Base-by-base conservation (phyloP, 306 rosid species). In the Vachellia pachyceras region DNA sequence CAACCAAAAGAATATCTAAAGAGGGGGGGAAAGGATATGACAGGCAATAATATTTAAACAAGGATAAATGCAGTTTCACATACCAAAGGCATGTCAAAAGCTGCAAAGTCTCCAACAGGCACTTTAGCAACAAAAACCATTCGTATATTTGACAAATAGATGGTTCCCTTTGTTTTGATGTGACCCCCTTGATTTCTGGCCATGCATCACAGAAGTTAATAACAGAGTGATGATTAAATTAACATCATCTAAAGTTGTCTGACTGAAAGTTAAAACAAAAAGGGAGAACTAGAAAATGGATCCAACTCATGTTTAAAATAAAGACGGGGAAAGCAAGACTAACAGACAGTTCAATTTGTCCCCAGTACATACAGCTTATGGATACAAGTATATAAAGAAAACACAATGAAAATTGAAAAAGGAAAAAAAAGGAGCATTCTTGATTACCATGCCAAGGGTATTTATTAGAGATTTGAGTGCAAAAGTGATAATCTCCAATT, bases 21-120 rank as follows among this genome's bases (percentile, higher is more conserved):
- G n/a, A n/a, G n/a, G 33, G 36, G 3, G 0, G 25, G 13, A 1
- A 12, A 35, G 6, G 72, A 65, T 12, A 64, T 55, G 50, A 69
- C 37, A 2, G 36, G 49, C 69, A 37, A 52, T 4, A 58, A 77
- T 25, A 73, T 25, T 20, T 71, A 37, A 82, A 54, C 10, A 49
- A 36, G 15, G 58, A 77, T 22, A 77, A 52, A 77, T 46, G 65
- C n/a, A 14, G 79, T 20, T 52, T 2, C 39, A 84, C 97, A 67
- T 89, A 93, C 99, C 97, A 96, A 73, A 78, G 99, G 99, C 97
- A 96, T 87, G 77, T 96, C 99, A 75, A 96, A 96, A 49, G 97
- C 98, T 55, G 54, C 3, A n/a, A 93, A 86, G 65, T 58, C 65
- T 44, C 86, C 94, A 81, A 73, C 86, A 29, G 91, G 97, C 61